Evolutionary conservation across 345 rosid genomes (phyloP).

Genomic region (Eucalyptus globulus): DNA sequence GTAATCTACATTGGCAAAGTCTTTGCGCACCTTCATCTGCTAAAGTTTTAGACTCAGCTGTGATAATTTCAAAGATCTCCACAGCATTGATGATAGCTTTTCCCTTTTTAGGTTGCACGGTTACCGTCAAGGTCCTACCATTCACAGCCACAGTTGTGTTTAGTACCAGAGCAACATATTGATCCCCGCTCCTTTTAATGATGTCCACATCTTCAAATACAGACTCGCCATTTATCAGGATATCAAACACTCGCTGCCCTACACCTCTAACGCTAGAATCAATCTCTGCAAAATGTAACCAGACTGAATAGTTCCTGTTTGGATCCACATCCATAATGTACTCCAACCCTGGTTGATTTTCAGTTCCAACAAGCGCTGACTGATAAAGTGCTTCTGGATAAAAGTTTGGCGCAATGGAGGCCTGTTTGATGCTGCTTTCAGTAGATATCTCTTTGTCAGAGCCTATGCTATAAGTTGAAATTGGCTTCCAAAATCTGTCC

Average conservation of each 20-base stretch:
- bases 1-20: neutral
- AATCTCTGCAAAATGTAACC: slow-evolving; percentile 98
- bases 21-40: slow-evolving; percentile 55
- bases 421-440: slow-evolving; percentile 51
- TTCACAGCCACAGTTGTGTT: slow-evolving; percentile 66
- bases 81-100: slow-evolving; percentile 81
- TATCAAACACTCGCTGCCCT: slow-evolving; percentile 78
- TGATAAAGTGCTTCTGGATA: slow-evolving; percentile 82
- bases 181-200: slow-evolving; percentile 52
- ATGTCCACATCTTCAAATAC: slow-evolving; percentile 52
- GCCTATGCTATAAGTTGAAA: slow-evolving; percentile 42
- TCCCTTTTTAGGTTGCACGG: slow-evolving; percentile 58
- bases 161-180: slow-evolving; percentile 66
- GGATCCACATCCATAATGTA: slow-evolving; percentile 90
- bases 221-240: slow-evolving; percentile 59
- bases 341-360: slow-evolving; percentile 51
- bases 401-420: slow-evolving; percentile 73
- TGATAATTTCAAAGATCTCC: slow-evolving; percentile 79
- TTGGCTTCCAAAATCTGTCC: slow-evolving; percentile 85
- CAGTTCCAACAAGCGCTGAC: slow-evolving; percentile 64
- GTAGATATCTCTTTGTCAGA: slow-evolving; percentile 62
- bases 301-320: slow-evolving; percentile 75
- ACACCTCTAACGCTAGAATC: slow-evolving; percentile 43
- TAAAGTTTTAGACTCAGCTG: slow-evolving; percentile 60
- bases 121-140: slow-evolving; percentile 69